Percentiles rank a stretch among this genome's conserved stretches.
These are phyloP conservation scores for Malassezia furfur DNA, from an alignment of 1,284 basidiomycete genomes.

Conservation along the genomic window DNA sequence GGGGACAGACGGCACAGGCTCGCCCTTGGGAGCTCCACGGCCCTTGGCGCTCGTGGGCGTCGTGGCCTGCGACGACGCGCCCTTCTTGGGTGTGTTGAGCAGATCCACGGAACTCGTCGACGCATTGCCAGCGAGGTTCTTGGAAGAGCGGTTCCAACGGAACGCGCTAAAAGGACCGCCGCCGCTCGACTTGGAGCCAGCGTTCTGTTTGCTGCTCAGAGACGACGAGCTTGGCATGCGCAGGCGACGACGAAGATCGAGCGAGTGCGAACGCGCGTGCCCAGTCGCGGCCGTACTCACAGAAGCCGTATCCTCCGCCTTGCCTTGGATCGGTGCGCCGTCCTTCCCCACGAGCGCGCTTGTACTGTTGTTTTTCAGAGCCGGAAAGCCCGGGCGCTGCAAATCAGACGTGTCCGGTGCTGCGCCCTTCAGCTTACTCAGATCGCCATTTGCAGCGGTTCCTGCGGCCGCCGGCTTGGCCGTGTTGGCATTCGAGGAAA, in stretches of 20 bases:
- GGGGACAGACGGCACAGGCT: background rate
- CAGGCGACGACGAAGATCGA: conserved; percentile 10
- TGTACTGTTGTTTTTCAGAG: background rate
- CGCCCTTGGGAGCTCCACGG: background rate
- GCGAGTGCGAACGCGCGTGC: conserved; percentile 8
- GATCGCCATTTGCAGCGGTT: background rate
- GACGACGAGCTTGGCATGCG: conserved; percentile 14
- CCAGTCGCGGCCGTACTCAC: background rate
- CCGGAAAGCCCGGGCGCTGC: background rate
- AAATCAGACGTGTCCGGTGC: background rate
- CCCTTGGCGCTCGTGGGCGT: background rate
- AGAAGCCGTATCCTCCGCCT: background rate
- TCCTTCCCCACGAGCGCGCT: background rate
- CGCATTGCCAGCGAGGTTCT: background rate
- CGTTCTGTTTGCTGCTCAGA: conserved; percentile 2
- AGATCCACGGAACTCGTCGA: background rate
- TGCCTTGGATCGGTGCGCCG: background rate
- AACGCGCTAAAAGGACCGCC: conserved; percentile 6
- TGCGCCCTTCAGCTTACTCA: background rate
- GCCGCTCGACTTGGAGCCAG: background rate
- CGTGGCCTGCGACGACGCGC: background rate
- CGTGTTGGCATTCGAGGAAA: background rate
- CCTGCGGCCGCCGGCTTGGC: background rate
- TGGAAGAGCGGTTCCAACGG: background rate
- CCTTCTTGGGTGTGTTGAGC: background rate